These are phyloP conservation scores for Nakazawaea peltata DNA, from an alignment of 805 yeast genomes.

Conservation along the genomic window DNA sequence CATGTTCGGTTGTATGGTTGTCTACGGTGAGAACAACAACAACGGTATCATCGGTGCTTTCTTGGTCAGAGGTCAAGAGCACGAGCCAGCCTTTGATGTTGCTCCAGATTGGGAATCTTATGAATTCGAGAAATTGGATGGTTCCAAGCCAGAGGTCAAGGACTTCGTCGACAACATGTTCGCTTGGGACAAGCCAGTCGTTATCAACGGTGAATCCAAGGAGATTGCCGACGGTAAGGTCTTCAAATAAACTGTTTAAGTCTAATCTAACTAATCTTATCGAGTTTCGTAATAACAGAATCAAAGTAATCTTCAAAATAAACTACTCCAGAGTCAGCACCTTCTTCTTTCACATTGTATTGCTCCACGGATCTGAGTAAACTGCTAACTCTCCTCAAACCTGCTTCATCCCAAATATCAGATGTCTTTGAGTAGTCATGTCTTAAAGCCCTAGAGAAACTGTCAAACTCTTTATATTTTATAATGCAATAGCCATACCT, in stretches of 20 bases:
- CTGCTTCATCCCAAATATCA: constrained; percentile 36
- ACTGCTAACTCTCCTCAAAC: constrained; percentile 37
- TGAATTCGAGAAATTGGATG: constrained; percentile 74
- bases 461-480: constrained; percentile 19
- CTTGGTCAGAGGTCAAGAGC: constrained; percentile 92
- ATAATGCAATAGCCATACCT: constrained; percentile 32
- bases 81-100: constrained; percentile 87
- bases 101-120: constrained; percentile 99
- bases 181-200: constrained; percentile 97
- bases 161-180: constrained; percentile 83
- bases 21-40: constrained; percentile 97
- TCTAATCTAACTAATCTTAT: too few relatives aligned
- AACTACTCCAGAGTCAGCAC: not conserved
- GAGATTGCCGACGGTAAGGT: constrained; percentile 98
- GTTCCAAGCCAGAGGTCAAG: constrained; percentile 66
- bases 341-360: not conserved
- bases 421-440: constrained; percentile 36
- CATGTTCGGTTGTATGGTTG: constrained; percentile 89
- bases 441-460: constrained; percentile 26
- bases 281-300: constrained; percentile 3
- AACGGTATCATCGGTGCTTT: constrained; percentile 96
- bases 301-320: constrained; percentile 10
- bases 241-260: constrained; percentile 54
- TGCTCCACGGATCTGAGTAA: constrained; percentile 24
- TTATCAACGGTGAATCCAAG: constrained; percentile 66